phyloP scores from a whole-genome alignment of 192 early-diverging fungal species.

The Coemansia sp. region DNA sequence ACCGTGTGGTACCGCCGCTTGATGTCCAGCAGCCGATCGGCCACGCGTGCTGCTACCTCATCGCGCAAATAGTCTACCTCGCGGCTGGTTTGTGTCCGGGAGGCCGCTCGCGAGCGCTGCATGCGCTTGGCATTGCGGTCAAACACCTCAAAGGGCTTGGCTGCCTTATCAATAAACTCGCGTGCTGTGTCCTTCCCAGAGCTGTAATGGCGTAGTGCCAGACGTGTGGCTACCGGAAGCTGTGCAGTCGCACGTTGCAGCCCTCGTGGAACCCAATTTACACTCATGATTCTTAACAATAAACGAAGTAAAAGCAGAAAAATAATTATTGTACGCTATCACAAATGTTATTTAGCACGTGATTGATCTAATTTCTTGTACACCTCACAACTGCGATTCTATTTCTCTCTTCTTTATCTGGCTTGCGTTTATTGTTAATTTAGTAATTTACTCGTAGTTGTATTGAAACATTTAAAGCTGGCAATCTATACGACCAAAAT shows the following conservation, averaged over 20 bases:
- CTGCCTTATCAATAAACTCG: conserved; percentile 41
- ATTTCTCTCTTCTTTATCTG: not conserved
- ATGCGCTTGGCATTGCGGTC: conserved; percentile 72
- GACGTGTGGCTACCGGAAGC: not conserved
- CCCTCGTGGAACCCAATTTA: not conserved
- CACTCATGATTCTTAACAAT: not conserved
- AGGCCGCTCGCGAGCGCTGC: conserved; percentile 77
- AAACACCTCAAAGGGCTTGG: conserved; percentile 66
- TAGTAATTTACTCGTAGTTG: not conserved
- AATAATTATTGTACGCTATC: too few relatives aligned
- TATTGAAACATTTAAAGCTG: not conserved
- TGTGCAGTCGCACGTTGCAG: not conserved
- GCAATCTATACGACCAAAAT: not conserved
- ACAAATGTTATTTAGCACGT: not conserved
- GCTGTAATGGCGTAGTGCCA: conserved; percentile 1
- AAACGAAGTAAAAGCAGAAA: too few relatives aligned
- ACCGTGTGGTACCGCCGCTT: conserved; percentile 83
- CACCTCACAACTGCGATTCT: not conserved
- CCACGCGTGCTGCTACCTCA: conserved; percentile 83
- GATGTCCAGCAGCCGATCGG: conserved; percentile 89
- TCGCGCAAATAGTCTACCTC: conserved; percentile 90
- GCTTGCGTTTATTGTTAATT: not conserved
- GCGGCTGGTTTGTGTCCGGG: conserved; percentile 58
- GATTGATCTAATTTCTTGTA: not conserved
- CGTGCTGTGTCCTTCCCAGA: conserved; percentile 47